Conservation (phyloP, 2,329 filamentous ascomycete species). For the Hypoxylon sp. region DNA sequence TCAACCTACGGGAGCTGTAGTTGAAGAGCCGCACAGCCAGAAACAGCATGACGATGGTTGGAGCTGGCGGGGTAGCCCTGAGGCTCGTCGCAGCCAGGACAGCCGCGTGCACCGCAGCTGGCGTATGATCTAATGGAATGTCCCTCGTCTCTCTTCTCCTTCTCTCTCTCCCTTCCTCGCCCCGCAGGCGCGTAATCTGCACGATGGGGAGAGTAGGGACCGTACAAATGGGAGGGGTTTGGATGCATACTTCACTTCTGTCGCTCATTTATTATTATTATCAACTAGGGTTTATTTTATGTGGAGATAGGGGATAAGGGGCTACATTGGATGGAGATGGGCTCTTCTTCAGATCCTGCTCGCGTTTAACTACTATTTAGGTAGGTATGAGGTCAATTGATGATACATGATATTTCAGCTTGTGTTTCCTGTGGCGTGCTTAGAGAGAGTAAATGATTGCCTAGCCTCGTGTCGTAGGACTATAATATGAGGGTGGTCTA, state of each 20-base stretch:
- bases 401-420: background rate
- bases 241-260: constrained; percentile 41
- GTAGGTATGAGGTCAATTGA: constrained; percentile 19
- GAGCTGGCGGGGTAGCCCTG: constrained; percentile 22
- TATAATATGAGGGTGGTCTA: constrained; percentile 1
- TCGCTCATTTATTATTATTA: constrained; percentile 31
- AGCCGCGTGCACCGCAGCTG: constrained; percentile 33
- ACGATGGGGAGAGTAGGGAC: background rate
- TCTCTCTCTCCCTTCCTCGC: constrained; percentile 2
- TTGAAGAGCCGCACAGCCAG: background rate
- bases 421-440: background rate
- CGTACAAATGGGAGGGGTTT: constrained; percentile 33
- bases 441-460: background rate
- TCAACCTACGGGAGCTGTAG: background rate
- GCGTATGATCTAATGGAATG: constrained; percentile 29
- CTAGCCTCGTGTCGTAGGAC: background rate
- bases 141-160: background rate
- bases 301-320: constrained; percentile 23
- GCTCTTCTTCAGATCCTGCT: constrained; percentile 24
- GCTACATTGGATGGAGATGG: constrained; percentile 21
- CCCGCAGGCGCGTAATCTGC: background rate
- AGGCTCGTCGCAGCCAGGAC: constrained; percentile 4
- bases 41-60: constrained; percentile 13
- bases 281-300: constrained; percentile 6
- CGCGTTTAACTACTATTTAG: background rate